phyloP scores from a whole-genome alignment of 805 yeast species.

The Pichia scutulata region DNA sequence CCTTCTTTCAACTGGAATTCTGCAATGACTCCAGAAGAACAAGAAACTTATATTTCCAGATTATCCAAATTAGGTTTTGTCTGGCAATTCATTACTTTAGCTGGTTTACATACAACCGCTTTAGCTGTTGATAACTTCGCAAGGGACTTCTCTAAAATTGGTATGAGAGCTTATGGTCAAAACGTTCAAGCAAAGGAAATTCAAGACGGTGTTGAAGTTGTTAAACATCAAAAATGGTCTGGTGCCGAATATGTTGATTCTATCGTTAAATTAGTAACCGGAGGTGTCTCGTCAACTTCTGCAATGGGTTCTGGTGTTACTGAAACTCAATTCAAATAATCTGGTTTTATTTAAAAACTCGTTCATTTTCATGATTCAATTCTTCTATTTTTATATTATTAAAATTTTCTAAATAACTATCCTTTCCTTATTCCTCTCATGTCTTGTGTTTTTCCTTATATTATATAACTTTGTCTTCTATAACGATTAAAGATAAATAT shows the following conservation, averaged over 20 bases:
- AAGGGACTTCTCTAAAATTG: conserved; percentile 65
- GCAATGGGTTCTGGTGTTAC: conserved; percentile 99
- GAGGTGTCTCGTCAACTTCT: conserved; percentile 92
- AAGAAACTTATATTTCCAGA: conserved; percentile 82
- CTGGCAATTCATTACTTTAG: conserved; percentile 97
- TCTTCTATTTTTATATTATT: not conserved
- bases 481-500: no score
- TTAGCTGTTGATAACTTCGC: conserved; percentile 84
- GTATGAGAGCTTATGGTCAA: conserved; percentile 95
- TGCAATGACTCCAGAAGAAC: conserved; percentile 83
- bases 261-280: conserved; percentile 80
- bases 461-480: no score
- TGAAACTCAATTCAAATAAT: conserved; percentile 79
- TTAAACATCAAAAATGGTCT: conserved; percentile 97
- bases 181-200: conserved; percentile 82
- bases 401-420: not conserved
- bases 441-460: not conserved
- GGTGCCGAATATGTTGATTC: conserved; percentile 97
- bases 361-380: no score
- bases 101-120: conserved; percentile 95
- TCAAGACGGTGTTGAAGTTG: conserved; percentile 84
- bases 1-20: conserved; percentile 98
- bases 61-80: conserved; percentile 85
- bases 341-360: no score
- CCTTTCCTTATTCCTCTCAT: not conserved